Evolutionary conservation across 345 rosid species (phyloP).

Genomic region (Populus davidiana): DNA sequence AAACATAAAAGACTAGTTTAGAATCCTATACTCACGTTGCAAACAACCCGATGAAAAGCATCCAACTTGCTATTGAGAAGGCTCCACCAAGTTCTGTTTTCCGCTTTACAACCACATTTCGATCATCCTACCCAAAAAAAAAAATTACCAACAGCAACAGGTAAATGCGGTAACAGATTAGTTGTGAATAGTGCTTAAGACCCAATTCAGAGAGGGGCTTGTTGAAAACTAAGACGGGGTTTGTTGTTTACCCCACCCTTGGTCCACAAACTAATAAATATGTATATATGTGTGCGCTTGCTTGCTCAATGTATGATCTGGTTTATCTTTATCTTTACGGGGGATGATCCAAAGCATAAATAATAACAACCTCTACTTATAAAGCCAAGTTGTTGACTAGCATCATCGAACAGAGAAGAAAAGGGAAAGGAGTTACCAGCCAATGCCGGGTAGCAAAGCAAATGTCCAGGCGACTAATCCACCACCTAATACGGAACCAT

Average conservation of each 20-base stretch:
- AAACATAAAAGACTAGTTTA: neutral
- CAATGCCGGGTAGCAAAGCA: conserved; percentile 93
- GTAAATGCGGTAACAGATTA: too few species aligned
- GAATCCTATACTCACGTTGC: conserved; percentile 72
- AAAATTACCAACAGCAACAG: neutral
- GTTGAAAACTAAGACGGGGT: too few species aligned
- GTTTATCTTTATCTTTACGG: too few species aligned
- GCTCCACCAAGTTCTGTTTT: conserved; percentile 95
- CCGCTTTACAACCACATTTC: conserved; percentile 62
- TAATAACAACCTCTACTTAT: neutral
- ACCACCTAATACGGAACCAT: conserved; percentile 88
- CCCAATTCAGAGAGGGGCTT: too few species aligned
- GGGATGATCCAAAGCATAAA: neutral
- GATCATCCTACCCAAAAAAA: conserved; percentile 65
- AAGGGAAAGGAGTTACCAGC: conserved; percentile 52
- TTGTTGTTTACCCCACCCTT: too few species aligned
- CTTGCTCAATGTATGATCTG: too few species aligned
- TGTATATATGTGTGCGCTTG: too few species aligned
- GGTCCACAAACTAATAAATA: too few species aligned
- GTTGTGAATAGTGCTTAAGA: too few species aligned
- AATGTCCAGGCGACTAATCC: conserved; percentile 85
- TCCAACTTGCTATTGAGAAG: conserved; percentile 93
- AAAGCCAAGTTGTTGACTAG: neutral
- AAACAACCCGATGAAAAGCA: conserved; percentile 80
- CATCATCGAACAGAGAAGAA: neutral